Percentiles rank a stretch among this genome's conserved stretches.
Evolutionary conservation across 345 rosid genomes (phyloP).

Genomic region (Arabis alpina): DNA sequence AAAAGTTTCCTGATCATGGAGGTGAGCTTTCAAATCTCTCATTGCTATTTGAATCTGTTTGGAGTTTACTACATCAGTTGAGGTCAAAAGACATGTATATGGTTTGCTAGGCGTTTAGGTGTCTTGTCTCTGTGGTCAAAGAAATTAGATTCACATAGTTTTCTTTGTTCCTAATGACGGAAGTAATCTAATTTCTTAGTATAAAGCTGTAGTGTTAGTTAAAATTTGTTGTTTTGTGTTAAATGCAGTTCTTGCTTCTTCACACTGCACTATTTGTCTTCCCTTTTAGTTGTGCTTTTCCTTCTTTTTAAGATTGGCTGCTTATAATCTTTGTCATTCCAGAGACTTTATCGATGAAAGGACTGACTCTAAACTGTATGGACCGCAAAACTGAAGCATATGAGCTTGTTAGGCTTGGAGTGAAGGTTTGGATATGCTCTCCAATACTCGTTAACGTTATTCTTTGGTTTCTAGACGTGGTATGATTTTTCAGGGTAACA

Average conservation of each 20-base stretch:
- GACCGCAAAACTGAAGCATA: constrained; percentile 98
- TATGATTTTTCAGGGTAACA: constrained; percentile 19
- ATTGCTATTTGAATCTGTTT: constrained; percentile 1
- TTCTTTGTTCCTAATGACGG: not conserved
- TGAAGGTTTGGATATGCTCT: constrained; percentile 65
- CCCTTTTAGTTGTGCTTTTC: constrained; percentile 1
- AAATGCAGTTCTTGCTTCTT: constrained; percentile 13
- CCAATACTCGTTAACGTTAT: not conserved
- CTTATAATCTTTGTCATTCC: constrained; percentile 35
- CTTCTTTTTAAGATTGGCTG: constrained; percentile 2
- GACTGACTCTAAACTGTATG: constrained; percentile 96
- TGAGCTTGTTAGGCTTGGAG: constrained; percentile 92
- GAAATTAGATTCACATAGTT: no score
- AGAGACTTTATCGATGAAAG: constrained; percentile 99
- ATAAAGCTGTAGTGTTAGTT: not conserved
- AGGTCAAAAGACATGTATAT: not conserved
- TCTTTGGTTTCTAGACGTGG: constrained; percentile 14
- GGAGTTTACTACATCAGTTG: constrained; percentile 5
- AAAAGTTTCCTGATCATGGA: constrained; percentile 99
- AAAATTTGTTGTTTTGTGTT: constrained; percentile 11
- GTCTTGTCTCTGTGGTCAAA: not conserved
- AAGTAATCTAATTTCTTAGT: not conserved
- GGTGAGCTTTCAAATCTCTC: constrained; percentile 52
- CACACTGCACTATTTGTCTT: not conserved
- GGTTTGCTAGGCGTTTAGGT: constrained; percentile 1